Evolutionary conservation across 2,329 filamentous ascomycete species (phyloP), one percentile per base, ranked within the genome.

Genomic region (Diaporthe sp.): DNA sequence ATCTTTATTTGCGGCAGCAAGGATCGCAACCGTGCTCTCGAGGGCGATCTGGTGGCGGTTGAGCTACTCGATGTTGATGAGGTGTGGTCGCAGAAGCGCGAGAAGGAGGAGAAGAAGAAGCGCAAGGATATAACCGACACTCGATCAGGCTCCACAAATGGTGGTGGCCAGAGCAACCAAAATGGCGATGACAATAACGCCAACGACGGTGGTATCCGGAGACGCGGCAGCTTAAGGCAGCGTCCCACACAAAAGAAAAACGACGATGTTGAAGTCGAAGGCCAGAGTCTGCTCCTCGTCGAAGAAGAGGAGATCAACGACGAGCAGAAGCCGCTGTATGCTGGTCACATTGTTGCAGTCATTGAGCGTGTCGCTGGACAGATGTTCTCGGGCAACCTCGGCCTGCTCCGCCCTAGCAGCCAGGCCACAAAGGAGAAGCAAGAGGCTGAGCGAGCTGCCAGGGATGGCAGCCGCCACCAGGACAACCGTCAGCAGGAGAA

Each of bases 61-160:
- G 97, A 99, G 86, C 92, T 99, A 63, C 92, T 99, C 71, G 96
- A 99, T 82, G 97, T 99, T 10, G 97, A 98, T 83, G 97, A 99
- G 83, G 97, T 99, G 3, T 99, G 97, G 97, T 92, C 94, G 34
- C 97, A 99, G 88, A 99, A 99, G 90, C 95, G 95, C 74, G 97
- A 99, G 85, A 99, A 99, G 85, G 97, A 99, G 86, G 97, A 99
- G 85, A 99, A 99, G 91, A 99, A 99, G 92, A 99, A 98, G 88
- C 94, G 97, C 84, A 99, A 99, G 89, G 97, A 99, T 82, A 98
- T 98, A 76, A 97, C 95, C 47, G 97, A 98, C 83, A 96, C 95
- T 76, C 93, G 96, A 78, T 92, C 91, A 71, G 93, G 93, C 79
- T 94, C 94, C 77, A 94, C 91, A 78, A 94, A 92, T 81, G 94